Conservation (phyloP, 805 yeast species). For the Saccharomyces kudriavzevii region DNA sequence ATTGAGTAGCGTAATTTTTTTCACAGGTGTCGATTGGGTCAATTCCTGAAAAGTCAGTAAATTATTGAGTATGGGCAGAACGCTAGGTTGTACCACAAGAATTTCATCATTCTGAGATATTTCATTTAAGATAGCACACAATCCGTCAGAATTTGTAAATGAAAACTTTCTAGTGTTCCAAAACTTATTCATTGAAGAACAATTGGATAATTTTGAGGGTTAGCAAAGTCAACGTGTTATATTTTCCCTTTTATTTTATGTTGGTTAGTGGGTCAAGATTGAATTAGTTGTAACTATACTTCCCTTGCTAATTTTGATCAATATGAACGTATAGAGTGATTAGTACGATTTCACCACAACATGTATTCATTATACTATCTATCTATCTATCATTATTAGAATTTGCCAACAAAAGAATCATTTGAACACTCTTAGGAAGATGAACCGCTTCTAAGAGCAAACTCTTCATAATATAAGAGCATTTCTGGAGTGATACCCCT, state of each 20-base stretch:
- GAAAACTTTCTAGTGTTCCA: slow-evolving; percentile 25
- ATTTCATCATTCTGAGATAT: slow-evolving; percentile 13
- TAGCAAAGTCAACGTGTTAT: neutral
- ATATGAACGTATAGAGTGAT: neutral
- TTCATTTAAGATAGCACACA: slow-evolving; percentile 12
- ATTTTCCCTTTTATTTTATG: neutral
- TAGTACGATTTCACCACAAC: neutral
- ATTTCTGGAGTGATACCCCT: slow-evolving; percentile 79
- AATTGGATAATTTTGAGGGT: neutral
- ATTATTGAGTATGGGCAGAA: slow-evolving; percentile 16
- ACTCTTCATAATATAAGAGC: slow-evolving; percentile 62
- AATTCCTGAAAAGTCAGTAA: slow-evolving; percentile 23
- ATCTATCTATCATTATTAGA: neutral
- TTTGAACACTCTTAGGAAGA: slow-evolving; percentile 13
- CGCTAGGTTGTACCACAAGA: slow-evolving; percentile 18
- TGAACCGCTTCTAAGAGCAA: slow-evolving; percentile 36
- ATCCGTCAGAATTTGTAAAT: slow-evolving; percentile 7
- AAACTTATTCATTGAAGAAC: slow-evolving; percentile 12
- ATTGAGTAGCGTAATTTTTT: slow-evolving; percentile 20
- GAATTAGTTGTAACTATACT: neutral
- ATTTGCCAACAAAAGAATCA: too few relatives aligned
- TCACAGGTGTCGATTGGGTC: slow-evolving; percentile 20
- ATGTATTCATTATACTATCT: neutral
- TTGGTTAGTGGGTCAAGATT: neutral
- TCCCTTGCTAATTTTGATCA: neutral